A percentile compares a stretch with the other conserved stretches of the same genome.
phyloP scores from a whole-genome alignment of 345 rosid species.

The Microthlaspi erraticum region DNA sequence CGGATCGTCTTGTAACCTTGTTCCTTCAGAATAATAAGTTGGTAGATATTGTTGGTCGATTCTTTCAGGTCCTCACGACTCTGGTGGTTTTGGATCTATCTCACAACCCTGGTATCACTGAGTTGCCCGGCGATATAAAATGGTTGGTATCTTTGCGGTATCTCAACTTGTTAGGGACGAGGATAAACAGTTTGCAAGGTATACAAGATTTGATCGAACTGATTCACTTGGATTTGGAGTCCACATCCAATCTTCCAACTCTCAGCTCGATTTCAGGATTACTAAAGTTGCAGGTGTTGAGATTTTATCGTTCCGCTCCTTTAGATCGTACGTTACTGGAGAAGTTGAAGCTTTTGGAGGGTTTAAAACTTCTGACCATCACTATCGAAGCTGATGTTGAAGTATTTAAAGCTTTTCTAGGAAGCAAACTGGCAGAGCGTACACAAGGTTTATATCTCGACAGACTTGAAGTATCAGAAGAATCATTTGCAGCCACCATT shows the following conservation, averaged over 20 bases:
- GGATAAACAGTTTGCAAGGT: background rate
- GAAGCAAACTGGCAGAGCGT: background rate
- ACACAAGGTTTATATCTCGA: constrained; percentile 13
- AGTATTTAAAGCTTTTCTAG: background rate
- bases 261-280: background rate
- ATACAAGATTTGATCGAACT: background rate
- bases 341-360: background rate
- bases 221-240: constrained; percentile 33
- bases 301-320: constrained; percentile 14
- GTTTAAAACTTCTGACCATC: constrained; percentile 6
- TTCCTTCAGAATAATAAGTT: background rate
- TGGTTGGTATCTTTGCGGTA: constrained; percentile 25
- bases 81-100: constrained; percentile 36
- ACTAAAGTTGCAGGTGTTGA: constrained; percentile 14
- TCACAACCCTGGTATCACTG: background rate
- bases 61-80: constrained; percentile 12
- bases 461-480: background rate
- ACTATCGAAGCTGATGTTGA: background rate
- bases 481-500: background rate
- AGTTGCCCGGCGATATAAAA: background rate
- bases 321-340: background rate
- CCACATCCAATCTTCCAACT: background rate
- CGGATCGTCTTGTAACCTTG: too few relatives aligned
- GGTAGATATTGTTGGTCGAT: background rate
- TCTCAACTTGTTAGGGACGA: constrained; percentile 21